Conservation (phyloP, 352 stramenopile genomes). For the Pythium phragmitis region DNA sequence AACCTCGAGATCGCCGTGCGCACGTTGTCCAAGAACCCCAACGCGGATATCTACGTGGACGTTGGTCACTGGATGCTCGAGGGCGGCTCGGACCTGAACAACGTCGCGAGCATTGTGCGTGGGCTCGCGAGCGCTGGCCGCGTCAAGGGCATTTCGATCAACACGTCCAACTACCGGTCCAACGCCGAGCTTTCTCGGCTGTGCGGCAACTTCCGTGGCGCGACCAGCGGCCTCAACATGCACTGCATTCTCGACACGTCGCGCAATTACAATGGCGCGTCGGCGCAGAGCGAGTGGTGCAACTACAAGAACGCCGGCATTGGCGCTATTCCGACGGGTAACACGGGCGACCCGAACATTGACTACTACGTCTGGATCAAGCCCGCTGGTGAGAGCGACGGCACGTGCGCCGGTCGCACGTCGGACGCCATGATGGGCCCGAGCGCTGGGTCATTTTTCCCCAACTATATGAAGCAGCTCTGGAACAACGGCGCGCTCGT, state of each 20-base stretch:
- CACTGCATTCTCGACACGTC: constrained; percentile 70
- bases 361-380: constrained; percentile 83
- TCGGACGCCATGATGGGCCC: constrained; percentile 38
- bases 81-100: constrained; percentile 15
- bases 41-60: constrained; percentile 65
- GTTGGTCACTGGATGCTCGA: constrained; percentile 57
- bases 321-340: constrained; percentile 46
- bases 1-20: constrained; percentile 46
- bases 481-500: constrained; percentile 59
- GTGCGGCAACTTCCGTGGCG: constrained; percentile 50
- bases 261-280: constrained; percentile 50
- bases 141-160: constrained; percentile 63
- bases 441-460: constrained; percentile 47
- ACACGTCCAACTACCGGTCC: constrained; percentile 75
- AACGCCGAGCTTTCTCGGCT: constrained; percentile 46
- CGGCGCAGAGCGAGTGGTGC: constrained; percentile 57
- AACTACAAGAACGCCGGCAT: constrained; percentile 61
- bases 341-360: constrained; percentile 47
- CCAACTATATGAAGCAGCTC: constrained; percentile 44
- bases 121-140: constrained; percentile 33
- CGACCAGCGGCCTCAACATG: constrained; percentile 35
- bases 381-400: constrained; percentile 62
- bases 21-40: constrained; percentile 45
- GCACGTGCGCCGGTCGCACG: constrained; percentile 35
- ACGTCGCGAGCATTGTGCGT: constrained; percentile 43